Evolutionary conservation across 345 rosid genomes (phyloP), one percentile per base, ranked within the genome.

Genomic region (Euphorbia pulcherrima): DNA sequence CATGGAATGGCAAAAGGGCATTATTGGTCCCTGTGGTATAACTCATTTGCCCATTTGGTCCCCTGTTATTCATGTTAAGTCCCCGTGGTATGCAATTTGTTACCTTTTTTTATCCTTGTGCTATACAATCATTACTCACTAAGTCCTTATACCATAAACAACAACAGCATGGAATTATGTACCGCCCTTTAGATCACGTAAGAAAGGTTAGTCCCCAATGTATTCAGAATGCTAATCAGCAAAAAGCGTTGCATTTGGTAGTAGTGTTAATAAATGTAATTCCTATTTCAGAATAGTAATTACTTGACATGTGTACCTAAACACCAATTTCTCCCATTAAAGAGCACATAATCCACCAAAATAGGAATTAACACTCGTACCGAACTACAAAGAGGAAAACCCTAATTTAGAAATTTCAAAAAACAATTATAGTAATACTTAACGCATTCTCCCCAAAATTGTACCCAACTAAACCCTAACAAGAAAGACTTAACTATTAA

Each of bases 371-470:
- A 55, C 63, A 27, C 50, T 52, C 26, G 44, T 21, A 21, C 2
- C 16, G 48, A 57, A 41, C 12, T 11, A 63, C 5, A 26, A 44
- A 6, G 24, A 8, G 9, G 46, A 40, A 62, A 70, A 53, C 62
- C 74, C 74, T 37, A 39, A 70, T 21, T 70, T 37, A 1, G 37
- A 17, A 61, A 41, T 28, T 48, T 30, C 24, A 27, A 47, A 58
- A 24, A 63, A 14, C 11, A 13, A 39, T 50, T 44, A 44, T 44
- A 14, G 47, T 35, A 14, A 53, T 35, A 18, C 26, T 71, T 48
- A 64, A n/a, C 10, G 56, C 23, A 65, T 48, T 23, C 14, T 62
- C 10, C 67, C 69, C 18, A 26, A 76, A 74, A 64, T 60, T 53
- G 58, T 29, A 46, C 18, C 46, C 59, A 44, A 8, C 29, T 18